These are phyloP conservation scores for Ilyonectria robusta DNA, from an alignment of 2,329 filamentous ascomycete genomes.

Conservation along the genomic window DNA sequence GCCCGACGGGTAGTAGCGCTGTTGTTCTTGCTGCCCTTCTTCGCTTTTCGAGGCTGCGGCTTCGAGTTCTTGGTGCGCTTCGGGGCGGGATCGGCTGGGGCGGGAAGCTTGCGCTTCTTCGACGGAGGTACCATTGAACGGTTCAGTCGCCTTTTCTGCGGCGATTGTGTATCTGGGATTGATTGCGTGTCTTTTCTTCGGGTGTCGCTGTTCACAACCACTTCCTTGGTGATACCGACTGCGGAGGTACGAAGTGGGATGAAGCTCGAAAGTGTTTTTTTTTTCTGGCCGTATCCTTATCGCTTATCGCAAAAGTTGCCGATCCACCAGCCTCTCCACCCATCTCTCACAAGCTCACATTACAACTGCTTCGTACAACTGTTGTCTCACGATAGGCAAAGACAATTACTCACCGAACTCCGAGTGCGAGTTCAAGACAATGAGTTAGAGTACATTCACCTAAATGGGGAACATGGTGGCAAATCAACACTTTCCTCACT, in stretches of 20 bases:
- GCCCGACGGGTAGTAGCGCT: constrained; percentile 45
- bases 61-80: constrained; percentile 55
- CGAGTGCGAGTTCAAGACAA: too few species aligned
- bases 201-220: constrained; percentile 2
- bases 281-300: constrained; percentile 35
- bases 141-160: constrained; percentile 18
- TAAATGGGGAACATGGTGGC: too few species aligned
- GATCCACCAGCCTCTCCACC: constrained; percentile 39
- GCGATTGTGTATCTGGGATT: constrained; percentile 9
- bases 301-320: constrained; percentile 41
- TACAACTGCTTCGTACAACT: too few species aligned
- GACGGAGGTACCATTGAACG: constrained; percentile 50
- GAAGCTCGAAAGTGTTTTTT: constrained; percentile 37
- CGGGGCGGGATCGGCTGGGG: constrained; percentile 49
- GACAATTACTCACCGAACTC: too few species aligned
- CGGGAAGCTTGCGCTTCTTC: constrained; percentile 58
- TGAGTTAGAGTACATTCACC: too few species aligned
- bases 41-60: constrained; percentile 37
- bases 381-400: too few species aligned
- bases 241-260: constrained; percentile 25
- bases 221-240: background rate
- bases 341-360: background rate
- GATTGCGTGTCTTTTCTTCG: background rate
- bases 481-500: too few species aligned
- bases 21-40: constrained; percentile 50